These are phyloP conservation scores for Coprinopsis sp. DNA, from an alignment of 768 basidiomycete species.

Conservation along the genomic window DNA sequence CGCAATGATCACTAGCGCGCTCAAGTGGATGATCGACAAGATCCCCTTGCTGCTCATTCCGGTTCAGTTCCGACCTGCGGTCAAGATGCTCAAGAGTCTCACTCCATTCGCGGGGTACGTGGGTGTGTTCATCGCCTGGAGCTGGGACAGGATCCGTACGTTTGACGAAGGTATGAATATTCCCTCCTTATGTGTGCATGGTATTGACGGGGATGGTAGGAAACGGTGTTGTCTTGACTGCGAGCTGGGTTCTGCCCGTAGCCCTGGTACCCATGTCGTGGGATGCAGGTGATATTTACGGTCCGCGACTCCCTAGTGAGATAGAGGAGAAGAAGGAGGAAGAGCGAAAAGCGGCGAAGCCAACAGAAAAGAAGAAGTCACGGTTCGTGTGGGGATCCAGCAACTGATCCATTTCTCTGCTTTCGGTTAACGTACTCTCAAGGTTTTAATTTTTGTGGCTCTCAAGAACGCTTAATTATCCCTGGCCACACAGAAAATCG, in stretches of 20 bases:
- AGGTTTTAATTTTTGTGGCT: no score
- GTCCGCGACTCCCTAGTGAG: constrained; percentile 21
- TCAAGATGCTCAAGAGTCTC: constrained; percentile 55
- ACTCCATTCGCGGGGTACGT: constrained; percentile 67
- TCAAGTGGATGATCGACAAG: constrained; percentile 66
- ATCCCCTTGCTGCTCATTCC: constrained; percentile 61
- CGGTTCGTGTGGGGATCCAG: constrained; percentile 20
- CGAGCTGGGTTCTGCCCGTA: constrained; percentile 78
- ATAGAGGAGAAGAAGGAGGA: constrained; percentile 4
- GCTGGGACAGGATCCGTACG: constrained; percentile 62
- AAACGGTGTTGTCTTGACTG: constrained; percentile 74
- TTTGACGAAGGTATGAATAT: constrained; percentile 57
- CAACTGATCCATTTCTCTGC: no score
- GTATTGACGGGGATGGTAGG: constrained; percentile 34
- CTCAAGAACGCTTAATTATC: no score
- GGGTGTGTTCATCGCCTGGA: constrained; percentile 75
- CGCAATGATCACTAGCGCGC: constrained; percentile 67
- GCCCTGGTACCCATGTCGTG: constrained; percentile 72
- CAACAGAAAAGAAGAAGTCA: constrained; percentile 20
- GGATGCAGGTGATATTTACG: constrained; percentile 47
- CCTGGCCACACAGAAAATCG: no score
- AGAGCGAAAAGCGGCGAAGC: no score
- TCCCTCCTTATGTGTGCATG: constrained; percentile 2
- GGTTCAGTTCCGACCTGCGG: constrained; percentile 50
- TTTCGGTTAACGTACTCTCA: no score